These are phyloP conservation scores for Pharus latifolius DNA, from an alignment of 176 grass and related monocot genomes.

Conservation along the genomic window DNA sequence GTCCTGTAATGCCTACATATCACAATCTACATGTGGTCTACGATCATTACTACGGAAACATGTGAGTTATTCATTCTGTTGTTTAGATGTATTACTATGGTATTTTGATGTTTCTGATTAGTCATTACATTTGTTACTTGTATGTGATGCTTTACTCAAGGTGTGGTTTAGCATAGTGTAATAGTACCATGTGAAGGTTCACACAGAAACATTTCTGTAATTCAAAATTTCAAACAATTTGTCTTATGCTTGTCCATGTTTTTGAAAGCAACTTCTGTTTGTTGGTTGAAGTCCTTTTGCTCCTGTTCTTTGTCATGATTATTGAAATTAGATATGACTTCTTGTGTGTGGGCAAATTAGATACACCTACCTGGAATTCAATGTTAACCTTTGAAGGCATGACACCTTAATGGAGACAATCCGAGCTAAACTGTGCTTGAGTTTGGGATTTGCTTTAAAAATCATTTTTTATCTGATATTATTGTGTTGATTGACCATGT, in stretches of 20 bases:
- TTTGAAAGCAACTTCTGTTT: background rate
- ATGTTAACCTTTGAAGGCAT: background rate
- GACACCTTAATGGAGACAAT: background rate
- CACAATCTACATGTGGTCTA: conserved; percentile 75
- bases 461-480: background rate
- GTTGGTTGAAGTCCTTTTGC: background rate
- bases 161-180: no score
- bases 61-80: conserved; percentile 33
- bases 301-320: background rate
- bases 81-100: background rate
- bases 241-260: background rate
- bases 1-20: conserved; percentile 74
- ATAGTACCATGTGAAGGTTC: background rate
- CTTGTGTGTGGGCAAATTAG: no score
- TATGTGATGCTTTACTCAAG: background rate
- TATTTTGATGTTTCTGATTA: background rate
- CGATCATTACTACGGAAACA: conserved; percentile 76
- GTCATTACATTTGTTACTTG: background rate
- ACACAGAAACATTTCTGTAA: background rate
- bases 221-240: background rate
- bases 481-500: conserved; percentile 16
- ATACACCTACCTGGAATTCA: no score
- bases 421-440: background rate
- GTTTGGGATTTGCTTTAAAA: background rate
- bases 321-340: background rate